These are phyloP conservation scores for Moesziomyces sp. DNA, from an alignment of 1,284 basidiomycete species.

Conservation along the genomic window DNA sequence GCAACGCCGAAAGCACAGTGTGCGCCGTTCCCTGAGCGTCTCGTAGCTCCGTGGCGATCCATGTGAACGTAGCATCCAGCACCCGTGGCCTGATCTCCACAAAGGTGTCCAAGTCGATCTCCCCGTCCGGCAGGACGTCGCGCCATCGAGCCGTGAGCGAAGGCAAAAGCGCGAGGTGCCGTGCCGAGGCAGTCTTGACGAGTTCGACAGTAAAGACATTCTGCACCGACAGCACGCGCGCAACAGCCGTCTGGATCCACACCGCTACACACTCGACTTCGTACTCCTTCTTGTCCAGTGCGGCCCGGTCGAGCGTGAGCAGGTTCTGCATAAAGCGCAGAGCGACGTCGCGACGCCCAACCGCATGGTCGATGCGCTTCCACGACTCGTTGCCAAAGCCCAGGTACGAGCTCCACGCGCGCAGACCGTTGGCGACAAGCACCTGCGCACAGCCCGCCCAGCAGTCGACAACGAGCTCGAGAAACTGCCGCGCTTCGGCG, in stretches of 20 bases:
- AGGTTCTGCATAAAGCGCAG: conserved; percentile 78
- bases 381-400: conserved; percentile 74
- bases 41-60: conserved; percentile 2
- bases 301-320: conserved; percentile 74
- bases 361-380: conserved; percentile 73
- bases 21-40: conserved; percentile 14
- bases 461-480: conserved; percentile 76
- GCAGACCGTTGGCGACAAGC: conserved; percentile 74
- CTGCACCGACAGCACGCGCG: conserved; percentile 49
- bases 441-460: conserved; percentile 82
- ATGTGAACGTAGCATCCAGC: conserved; percentile 6
- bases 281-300: conserved; percentile 22
- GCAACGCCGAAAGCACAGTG: conserved; percentile 36
- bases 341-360: conserved; percentile 75
- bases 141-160: conserved; percentile 7
- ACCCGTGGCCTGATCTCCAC: conserved; percentile 1
- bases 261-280: conserved; percentile 49
- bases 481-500: conserved; percentile 65
- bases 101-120: conserved; percentile 23
- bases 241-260: conserved; percentile 56
- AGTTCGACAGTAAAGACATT: conserved; percentile 39
- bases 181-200: conserved; percentile 4
- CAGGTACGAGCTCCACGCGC: conserved; percentile 78
- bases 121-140: neutral
- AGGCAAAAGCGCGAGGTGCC: conserved; percentile 3